These are phyloP conservation scores for Calonectria henricotiae DNA, from an alignment of 2,329 filamentous ascomycete genomes.

Conservation along the genomic window DNA sequence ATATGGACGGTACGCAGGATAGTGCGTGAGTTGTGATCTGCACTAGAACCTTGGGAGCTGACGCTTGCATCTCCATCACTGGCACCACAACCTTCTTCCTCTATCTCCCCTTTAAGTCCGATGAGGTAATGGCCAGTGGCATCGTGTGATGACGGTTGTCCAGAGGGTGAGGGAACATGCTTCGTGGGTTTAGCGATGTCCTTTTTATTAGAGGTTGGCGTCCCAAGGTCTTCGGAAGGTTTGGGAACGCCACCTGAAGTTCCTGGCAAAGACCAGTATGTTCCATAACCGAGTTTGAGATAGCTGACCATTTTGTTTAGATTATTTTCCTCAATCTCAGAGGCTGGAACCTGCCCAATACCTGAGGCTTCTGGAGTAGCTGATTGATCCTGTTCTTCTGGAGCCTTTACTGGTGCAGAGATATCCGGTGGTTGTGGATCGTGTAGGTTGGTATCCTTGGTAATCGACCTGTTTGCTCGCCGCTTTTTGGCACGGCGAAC, in stretches of 20 bases:
- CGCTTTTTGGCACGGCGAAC: constrained; percentile 68
- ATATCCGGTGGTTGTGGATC: constrained; percentile 22
- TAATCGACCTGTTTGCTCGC: constrained; percentile 49
- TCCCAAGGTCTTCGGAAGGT: constrained; percentile 35
- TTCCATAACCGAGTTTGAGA: constrained; percentile 78
- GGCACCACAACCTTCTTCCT: constrained; percentile 58
- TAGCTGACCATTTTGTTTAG: constrained; percentile 75
- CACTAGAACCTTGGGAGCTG: constrained; percentile 54
- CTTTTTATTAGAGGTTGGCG: constrained; percentile 40
- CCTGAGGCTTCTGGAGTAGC: not conserved
- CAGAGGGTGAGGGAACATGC: constrained; percentile 35
- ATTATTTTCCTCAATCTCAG: constrained; percentile 56
- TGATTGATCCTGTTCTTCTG: constrained; percentile 7
- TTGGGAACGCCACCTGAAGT: constrained; percentile 43
- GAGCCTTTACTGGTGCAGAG: not conserved
- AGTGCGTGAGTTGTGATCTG: constrained; percentile 69
- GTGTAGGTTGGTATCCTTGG: constrained; percentile 27
- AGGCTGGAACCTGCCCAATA: constrained; percentile 43
- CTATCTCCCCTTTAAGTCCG: constrained; percentile 77
- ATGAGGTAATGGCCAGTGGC: constrained; percentile 73
- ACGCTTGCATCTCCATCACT: constrained; percentile 55
- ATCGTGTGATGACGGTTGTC: constrained; percentile 51
- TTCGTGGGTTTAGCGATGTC: constrained; percentile 35
- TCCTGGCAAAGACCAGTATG: constrained; percentile 72
- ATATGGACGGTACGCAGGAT: constrained; percentile 78